Conservation (phyloP, 148 eudicot species). For the Camellia lanceoleosa region DNA sequence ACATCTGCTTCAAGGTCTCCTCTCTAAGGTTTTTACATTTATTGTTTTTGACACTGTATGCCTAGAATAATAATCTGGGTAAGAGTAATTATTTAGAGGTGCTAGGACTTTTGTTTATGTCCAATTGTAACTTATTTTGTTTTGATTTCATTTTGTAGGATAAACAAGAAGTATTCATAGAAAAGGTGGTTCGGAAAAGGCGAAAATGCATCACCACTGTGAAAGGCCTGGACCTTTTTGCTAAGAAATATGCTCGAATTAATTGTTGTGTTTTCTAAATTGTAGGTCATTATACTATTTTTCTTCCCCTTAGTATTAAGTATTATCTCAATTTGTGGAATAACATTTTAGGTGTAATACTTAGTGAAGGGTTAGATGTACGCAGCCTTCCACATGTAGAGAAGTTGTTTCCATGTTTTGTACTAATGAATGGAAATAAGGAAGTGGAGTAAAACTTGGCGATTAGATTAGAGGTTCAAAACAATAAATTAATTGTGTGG, state of each 20-base stretch:
- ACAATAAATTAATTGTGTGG: too few species aligned
- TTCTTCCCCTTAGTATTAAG: not conserved
- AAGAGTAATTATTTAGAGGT: not conserved
- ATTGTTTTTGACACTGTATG: not conserved
- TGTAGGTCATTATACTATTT: not conserved
- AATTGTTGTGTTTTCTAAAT: not conserved
- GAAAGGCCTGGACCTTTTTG: constrained; percentile 87
- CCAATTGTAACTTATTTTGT: not conserved
- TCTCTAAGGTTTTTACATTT: not conserved
- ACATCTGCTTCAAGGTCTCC: constrained; percentile 2
- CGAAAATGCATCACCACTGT: constrained; percentile 91
- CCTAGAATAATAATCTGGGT: not conserved
- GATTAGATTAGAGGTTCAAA: too few species aligned
- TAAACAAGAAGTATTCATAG: constrained; percentile 80
- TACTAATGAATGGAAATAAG: too few species aligned
- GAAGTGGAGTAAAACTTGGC: too few species aligned
- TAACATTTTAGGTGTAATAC: constrained; percentile 60
- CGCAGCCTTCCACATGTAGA: too few species aligned
- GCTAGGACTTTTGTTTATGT: not conserved
- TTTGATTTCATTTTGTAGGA: constrained; percentile 43
- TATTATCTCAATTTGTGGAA: not conserved
- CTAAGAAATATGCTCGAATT: constrained; percentile 32
- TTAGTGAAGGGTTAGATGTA: constrained; percentile 35
- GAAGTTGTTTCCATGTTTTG: too few species aligned
- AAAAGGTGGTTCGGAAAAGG: constrained; percentile 92